phyloP scores from a whole-genome alignment of 768 basidiomycete species.

The Tulasnella sp. region DNA sequence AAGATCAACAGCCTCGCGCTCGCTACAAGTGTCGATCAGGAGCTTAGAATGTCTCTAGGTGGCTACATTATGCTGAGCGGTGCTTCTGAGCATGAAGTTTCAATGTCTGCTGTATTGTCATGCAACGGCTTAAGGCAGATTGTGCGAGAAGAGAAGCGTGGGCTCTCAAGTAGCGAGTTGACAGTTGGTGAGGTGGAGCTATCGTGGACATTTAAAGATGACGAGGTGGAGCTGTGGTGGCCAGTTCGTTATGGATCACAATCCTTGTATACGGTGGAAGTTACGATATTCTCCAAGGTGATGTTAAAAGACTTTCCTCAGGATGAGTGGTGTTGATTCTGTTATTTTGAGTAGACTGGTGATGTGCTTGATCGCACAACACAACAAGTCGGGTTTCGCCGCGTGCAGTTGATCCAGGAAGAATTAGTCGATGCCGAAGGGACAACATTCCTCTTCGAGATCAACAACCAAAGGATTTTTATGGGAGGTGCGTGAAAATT shows the following conservation, averaged over 20 bases:
- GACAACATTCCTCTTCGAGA: conserved; percentile 39
- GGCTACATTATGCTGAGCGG: conserved; percentile 18
- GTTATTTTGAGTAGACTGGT: neutral
- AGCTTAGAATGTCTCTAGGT: conserved; percentile 23
- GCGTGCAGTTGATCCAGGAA: conserved; percentile 36
- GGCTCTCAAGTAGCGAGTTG: neutral
- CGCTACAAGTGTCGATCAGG: conserved; percentile 24
- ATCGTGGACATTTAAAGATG: too few relatives aligned
- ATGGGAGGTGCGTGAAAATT: conserved; percentile 28
- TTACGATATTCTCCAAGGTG: conserved; percentile 22
- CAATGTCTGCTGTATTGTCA: neutral
- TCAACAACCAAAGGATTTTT: conserved; percentile 40
- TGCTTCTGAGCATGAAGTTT: neutral
- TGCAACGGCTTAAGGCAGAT: neutral
- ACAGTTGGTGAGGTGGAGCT: conserved; percentile 15
- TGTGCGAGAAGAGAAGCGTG: neutral
- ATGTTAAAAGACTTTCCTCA: neutral
- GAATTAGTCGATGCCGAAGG: conserved; percentile 33
- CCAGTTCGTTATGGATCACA: conserved; percentile 34
- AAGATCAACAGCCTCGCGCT: conserved; percentile 21
- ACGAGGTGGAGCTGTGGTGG: conserved; percentile 39
- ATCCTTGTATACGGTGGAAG: conserved; percentile 31
- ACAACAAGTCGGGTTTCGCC: conserved; percentile 36
- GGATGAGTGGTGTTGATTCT: conserved; percentile 24
- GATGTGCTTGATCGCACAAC: conserved; percentile 17